A percentile compares a stretch with the other conserved stretches of the same genome.
These are phyloP conservation scores for Phaffomyces thermotolerans DNA, from an alignment of 805 yeast species.

Conservation along the genomic window DNA sequence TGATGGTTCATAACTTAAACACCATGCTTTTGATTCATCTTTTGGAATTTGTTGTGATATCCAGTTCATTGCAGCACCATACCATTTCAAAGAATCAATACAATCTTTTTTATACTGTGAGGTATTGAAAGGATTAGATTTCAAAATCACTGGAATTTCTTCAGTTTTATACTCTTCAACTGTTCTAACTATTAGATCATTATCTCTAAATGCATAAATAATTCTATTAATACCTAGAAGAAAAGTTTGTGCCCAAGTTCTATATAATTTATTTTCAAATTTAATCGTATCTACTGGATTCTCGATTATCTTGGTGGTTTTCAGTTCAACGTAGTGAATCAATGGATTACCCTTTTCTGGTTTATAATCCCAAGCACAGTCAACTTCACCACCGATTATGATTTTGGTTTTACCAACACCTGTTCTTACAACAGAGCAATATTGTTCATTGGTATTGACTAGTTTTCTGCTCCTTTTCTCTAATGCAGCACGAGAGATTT, in stretches of 20 bases:
- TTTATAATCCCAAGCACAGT: slow-evolving; percentile 78
- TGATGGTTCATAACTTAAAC: slow-evolving; percentile 49
- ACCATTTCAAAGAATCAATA: slow-evolving; percentile 75
- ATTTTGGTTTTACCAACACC: slow-evolving; percentile 71
- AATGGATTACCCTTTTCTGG: slow-evolving; percentile 41
- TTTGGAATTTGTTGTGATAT: slow-evolving; percentile 47
- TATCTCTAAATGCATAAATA: slow-evolving; percentile 83
- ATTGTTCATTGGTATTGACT: slow-evolving; percentile 72
- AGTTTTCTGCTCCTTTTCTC: slow-evolving; percentile 55
- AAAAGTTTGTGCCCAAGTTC: slow-evolving; percentile 92
- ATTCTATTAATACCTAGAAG: slow-evolving; percentile 76
- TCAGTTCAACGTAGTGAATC: slow-evolving; percentile 77
- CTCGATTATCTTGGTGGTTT: slow-evolving; percentile 55
- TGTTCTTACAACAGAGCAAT: slow-evolving; percentile 70
- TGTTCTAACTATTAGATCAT: slow-evolving; percentile 49
- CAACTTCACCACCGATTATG: slow-evolving; percentile 84
- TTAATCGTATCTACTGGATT: slow-evolving; percentile 49
- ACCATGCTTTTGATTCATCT: slow-evolving; percentile 45
- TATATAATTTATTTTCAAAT: slow-evolving; percentile 72
- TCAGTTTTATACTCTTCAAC: slow-evolving; percentile 75
- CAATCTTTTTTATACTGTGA: slow-evolving; percentile 53
- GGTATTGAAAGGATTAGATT: slow-evolving; percentile 38
- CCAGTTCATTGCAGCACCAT: slow-evolving; percentile 83
- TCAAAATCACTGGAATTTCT: slow-evolving; percentile 65
- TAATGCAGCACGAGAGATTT: slow-evolving; percentile 55